Base-by-base conservation (phyloP, 1,284 basidiomycete species). In the Sanghuangporus sanghuang region DNA sequence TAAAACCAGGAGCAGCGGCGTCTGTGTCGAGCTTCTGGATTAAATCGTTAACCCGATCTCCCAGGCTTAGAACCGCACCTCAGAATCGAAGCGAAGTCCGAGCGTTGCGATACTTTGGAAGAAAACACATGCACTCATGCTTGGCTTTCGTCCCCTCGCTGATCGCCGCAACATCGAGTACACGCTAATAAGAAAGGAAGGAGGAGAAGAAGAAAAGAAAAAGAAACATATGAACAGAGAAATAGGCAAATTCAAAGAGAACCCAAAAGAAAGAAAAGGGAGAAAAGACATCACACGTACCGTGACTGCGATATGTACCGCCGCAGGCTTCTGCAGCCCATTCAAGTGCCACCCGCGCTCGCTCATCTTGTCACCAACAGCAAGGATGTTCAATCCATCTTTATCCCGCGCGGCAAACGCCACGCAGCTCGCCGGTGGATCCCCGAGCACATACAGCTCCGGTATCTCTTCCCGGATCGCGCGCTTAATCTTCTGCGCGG, bases 221-320 rank as follows among this genome's bases (percentile, higher is more conserved):
- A 46, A 3, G 16, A 46, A 14, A 46, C 16, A 32, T 21, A 27
- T 8, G 35, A 57, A 32, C 32, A 27, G 4, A 57, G 48, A 21
- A 57, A 35, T 39, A 39, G 16, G 21, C 44, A 46, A 2, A 16
- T n/a, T 18, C 44, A 46, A n/a, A 42, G 27, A 32, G 27, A 46
- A 21, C 1, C 44, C 5, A 46, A 18, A 46, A 46, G 3, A 48
- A 48, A 21, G 48, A 4, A 50, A 55, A 56, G 16, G 14, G 7
- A 39, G 36, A 52, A 61, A 7, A 46, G n/a, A 35, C 42, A 36
- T 14, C 18, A 35, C 14, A 77, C 90, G 71, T 70, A 95, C 92
- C 66, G 96, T 99, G 73, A 91, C 92, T 35, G 96, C 96, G 69
- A 99, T 93, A 75, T 99, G 97, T 53, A 98, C 81, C 11, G 88